Evolutionary conservation across 1,139 yeast genomes (phyloP).

Genomic region (Pichia terricola): DNA sequence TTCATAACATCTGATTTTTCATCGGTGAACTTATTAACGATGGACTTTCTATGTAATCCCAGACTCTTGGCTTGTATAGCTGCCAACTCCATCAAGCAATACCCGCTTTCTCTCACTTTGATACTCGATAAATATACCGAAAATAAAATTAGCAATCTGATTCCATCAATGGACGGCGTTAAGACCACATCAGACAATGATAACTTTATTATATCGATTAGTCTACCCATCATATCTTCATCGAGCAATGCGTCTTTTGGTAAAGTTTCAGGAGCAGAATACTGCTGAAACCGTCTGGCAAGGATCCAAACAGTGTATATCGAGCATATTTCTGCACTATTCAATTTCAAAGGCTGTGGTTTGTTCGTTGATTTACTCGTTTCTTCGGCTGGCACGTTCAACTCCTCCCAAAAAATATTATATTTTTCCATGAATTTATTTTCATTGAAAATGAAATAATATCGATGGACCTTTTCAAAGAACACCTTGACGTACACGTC

Average conservation of each 20-base stretch:
- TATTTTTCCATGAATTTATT: slow-evolving; percentile 26
- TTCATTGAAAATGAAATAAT: slow-evolving; percentile 31
- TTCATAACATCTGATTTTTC: slow-evolving; percentile 28
- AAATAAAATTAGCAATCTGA: slow-evolving; percentile 31
- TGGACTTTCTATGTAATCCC: slow-evolving; percentile 32
- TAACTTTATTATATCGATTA: slow-evolving; percentile 31
- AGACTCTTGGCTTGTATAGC: slow-evolving; percentile 36
- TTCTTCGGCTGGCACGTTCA: slow-evolving; percentile 4
- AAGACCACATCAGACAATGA: slow-evolving; percentile 33
- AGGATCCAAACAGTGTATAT: slow-evolving; percentile 36
- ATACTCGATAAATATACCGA: slow-evolving; percentile 34
- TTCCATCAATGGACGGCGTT: slow-evolving; percentile 34
- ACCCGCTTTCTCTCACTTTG: slow-evolving; percentile 37
- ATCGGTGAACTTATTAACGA: slow-evolving; percentile 24
- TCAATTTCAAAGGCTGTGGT: slow-evolving; percentile 14
- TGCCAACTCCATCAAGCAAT: slow-evolving; percentile 35
- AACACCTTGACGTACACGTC: slow-evolving; percentile 29
- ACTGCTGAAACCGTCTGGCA: slow-evolving; percentile 26
- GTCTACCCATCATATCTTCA: slow-evolving; percentile 22
- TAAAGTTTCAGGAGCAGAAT: slow-evolving; percentile 17
- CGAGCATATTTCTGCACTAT: slow-evolving; percentile 29
- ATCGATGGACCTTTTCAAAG: slow-evolving; percentile 33
- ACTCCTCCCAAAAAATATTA: slow-evolving; percentile 28
- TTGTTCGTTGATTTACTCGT: slow-evolving; percentile 5
- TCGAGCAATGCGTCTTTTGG: slow-evolving; percentile 19